Conservation (phyloP, 192 early-diverging fungal species). For the Kickxella alabastrina region DNA sequence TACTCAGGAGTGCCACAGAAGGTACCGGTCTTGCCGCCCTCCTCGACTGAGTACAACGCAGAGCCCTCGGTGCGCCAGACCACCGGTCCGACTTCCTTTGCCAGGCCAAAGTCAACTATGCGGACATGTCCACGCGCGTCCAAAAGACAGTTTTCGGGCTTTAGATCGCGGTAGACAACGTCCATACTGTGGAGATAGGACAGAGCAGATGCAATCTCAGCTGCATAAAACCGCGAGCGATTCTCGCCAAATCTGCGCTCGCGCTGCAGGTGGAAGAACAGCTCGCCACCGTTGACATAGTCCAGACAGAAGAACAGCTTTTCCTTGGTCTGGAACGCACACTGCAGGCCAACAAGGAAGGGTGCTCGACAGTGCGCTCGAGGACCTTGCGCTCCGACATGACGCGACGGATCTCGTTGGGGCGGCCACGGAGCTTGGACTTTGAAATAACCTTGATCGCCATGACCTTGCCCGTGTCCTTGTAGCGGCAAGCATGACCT, state of each 20-base stretch:
- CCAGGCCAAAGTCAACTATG: constrained; percentile 85
- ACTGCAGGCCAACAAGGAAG: constrained; percentile 69
- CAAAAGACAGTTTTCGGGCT: constrained; percentile 67
- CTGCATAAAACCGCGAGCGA: constrained; percentile 57
- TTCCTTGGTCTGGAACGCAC: constrained; percentile 69
- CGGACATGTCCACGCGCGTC: constrained; percentile 73
- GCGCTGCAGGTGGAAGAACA: constrained; percentile 68
- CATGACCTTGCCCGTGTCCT: constrained; percentile 51
- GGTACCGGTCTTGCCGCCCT: constrained; percentile 58
- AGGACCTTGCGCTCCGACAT: constrained; percentile 64
- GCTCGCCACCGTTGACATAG: constrained; percentile 72
- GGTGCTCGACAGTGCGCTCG: constrained; percentile 49
- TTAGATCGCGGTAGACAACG: constrained; percentile 66
- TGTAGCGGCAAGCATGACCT: constrained; percentile 64
- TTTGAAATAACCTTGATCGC: constrained; percentile 66
- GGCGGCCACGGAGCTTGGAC: constrained; percentile 52
- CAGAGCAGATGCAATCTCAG: constrained; percentile 51
- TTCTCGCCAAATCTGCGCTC: constrained; percentile 61
- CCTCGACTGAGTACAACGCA: constrained; percentile 33
- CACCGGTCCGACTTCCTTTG: constrained; percentile 61
- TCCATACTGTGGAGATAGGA: constrained; percentile 57
- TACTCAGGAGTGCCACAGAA: constrained; percentile 76
- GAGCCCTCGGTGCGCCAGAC: constrained; percentile 70
- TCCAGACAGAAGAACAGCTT: constrained; percentile 67
- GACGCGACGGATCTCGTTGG: constrained; percentile 57